Evolutionary conservation across 495 filamentous ascomycete species (phyloP), one percentile per base, ranked within the genome.

Genomic region (Achaetomiella virescens): DNA sequence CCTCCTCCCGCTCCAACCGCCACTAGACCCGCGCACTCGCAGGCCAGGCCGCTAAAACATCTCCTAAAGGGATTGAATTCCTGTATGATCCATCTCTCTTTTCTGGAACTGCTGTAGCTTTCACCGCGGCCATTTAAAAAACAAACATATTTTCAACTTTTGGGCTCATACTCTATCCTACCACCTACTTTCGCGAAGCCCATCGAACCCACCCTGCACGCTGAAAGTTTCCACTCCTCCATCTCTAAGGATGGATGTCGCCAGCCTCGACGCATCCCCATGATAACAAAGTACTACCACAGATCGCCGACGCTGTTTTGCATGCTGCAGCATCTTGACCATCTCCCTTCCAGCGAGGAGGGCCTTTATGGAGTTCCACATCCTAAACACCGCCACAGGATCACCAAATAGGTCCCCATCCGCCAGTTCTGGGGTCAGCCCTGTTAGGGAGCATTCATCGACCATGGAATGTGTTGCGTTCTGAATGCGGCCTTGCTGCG

Each of bases 231-330:
- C 72, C 27, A 78, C 61, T 0, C 74, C 75, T 53, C 75, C 75
- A 3, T 75, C 76, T 40, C 79, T 69, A 42, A 83, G 66, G 27
- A 79, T 74, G 55, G 75, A 77, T 12, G 78, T 75, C n/a, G 75
- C 79, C 29, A 82, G 68, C 31, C 77, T 69, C 25, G 77, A 75
- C 17, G 75, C 77, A 43, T 82, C 77, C 7, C 80, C 80, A 52
- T 79, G 70, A 43, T 80, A 77, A 55, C 78, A 81, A 31, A 81
- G 67, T 9, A 82, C 59, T 49, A 81, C 58, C 46, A 81, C 68
- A 9, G 33, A 2, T 14, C 48, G 20, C 64, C 51, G 68, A 41
- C 70, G 66, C 9, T 57, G 42, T 20, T 68, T 25, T 25, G 61
- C 46, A 4, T 42, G 10, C 22, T 52, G 18, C 22, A 37, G 14